Conservation (phyloP, 371 early-diverging fungal species). For the Modicella reniformis region DNA sequence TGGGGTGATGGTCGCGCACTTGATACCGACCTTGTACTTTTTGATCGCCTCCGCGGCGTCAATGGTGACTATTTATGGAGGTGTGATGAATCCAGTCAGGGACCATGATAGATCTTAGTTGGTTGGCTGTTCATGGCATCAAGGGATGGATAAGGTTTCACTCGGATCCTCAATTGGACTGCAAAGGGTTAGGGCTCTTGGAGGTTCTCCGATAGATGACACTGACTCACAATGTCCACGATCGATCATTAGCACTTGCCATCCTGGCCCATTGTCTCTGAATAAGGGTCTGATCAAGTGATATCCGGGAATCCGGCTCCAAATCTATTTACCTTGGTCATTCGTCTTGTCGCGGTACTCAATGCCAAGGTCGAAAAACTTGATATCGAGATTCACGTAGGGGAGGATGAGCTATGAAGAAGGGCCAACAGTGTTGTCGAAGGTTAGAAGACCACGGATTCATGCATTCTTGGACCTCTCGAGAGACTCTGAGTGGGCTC, state of each 20-base stretch:
- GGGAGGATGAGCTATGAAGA: conserved; percentile 78
- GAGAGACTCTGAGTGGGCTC: too few relatives aligned
- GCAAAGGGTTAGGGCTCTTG: too few relatives aligned
- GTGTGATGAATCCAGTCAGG: background rate
- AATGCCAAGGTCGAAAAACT: conserved; percentile 94
- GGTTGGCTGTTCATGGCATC: too few relatives aligned
- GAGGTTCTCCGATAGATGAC: too few relatives aligned
- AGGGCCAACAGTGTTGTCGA: background rate
- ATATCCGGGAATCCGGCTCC: background rate
- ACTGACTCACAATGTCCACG: too few relatives aligned
- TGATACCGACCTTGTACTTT: conserved; percentile 95
- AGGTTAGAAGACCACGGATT: background rate
- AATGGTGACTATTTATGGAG: conserved; percentile 71
- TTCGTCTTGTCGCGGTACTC: conserved; percentile 83
- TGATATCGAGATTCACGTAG: conserved; percentile 86
- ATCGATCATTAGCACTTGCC: background rate
- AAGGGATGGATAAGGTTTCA: background rate
- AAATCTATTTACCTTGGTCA: conserved; percentile 31
- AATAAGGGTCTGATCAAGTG: background rate
- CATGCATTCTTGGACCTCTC: background rate
- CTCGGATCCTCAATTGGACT: too few relatives aligned
- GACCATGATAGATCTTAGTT: background rate
- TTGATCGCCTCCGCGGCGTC: conserved; percentile 94
- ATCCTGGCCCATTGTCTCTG: background rate
- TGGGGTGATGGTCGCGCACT: conserved; percentile 96